Percentiles rank a stretch among this genome's conserved stretches.
Conservation (phyloP, 768 basidiomycete species). For the Suillus discolor region DNA sequence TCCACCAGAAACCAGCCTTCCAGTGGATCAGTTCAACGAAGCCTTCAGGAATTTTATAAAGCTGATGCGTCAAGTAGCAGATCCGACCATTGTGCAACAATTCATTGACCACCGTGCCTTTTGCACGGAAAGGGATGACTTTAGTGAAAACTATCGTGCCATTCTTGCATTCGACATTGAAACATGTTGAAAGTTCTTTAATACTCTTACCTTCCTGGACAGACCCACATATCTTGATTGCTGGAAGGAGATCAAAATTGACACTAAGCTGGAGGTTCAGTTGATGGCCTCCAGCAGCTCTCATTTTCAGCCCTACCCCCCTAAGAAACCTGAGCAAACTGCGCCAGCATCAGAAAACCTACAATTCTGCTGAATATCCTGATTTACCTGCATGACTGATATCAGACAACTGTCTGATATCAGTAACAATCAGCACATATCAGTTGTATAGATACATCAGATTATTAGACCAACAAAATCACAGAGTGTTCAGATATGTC, state of each 20-base stretch:
- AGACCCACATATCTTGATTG: not conserved
- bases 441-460: too few species aligned
- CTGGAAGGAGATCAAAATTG: not conserved
- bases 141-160: not conserved
- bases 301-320: not conserved
- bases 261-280: not conserved
- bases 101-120: not conserved
- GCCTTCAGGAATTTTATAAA: not conserved
- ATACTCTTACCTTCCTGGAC: not conserved
- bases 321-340: not conserved
- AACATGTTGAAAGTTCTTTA: not conserved
- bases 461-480: too few species aligned
- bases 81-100: not conserved
- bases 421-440: too few species aligned
- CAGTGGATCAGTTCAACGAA: not conserved
- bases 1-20: not conserved
- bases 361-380: too few species aligned
- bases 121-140: not conserved
- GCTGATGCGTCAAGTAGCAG: not conserved
- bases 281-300: too few species aligned
- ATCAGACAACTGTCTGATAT: too few species aligned
- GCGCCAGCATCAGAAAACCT: too few species aligned
- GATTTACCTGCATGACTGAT: too few species aligned
- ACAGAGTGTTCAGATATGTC: too few species aligned
- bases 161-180: not conserved